phyloP scores from a whole-genome alignment of 2,329 filamentous ascomycete species.

The Scytalidium sp. region DNA sequence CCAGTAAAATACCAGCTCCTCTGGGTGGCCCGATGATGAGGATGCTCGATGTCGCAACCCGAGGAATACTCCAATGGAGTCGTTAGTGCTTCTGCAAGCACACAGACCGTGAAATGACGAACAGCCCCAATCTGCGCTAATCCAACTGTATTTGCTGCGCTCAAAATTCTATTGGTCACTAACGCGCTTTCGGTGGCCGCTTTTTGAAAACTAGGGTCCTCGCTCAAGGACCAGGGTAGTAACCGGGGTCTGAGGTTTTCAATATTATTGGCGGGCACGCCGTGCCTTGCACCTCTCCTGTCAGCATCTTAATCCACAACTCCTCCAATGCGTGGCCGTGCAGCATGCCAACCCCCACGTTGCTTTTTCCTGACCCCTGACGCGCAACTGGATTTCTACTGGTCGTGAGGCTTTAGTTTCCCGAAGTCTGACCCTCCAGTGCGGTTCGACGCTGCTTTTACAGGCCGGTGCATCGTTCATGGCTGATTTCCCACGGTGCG shows the following conservation, averaged over 20 bases:
- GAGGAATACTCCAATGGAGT: not conserved
- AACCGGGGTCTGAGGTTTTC: not conserved
- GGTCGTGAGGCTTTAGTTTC: not conserved
- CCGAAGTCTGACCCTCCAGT: not conserved
- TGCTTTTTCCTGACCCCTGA: not conserved
- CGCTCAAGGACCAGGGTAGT: not conserved
- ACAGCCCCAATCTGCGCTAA: slow-evolving; percentile 15
- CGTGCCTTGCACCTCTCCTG: not conserved
- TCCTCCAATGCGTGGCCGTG: not conserved
- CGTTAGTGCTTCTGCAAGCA: slow-evolving; percentile 15
- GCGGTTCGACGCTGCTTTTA: not conserved
- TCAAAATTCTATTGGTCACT: not conserved
- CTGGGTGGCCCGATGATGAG: slow-evolving; percentile 4
- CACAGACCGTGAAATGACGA: slow-evolving; percentile 17
- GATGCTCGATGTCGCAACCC: slow-evolving; percentile 5
- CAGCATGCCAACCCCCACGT: not conserved
- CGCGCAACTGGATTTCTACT: not conserved
- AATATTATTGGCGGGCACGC: not conserved
- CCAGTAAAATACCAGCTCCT: slow-evolving; percentile 4
- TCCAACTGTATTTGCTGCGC: slow-evolving; percentile 6
- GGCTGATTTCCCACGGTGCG: too few species aligned
- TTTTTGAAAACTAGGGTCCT: not conserved
- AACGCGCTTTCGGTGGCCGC: not conserved
- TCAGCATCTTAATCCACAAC: not conserved
- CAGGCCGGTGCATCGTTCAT: too few species aligned